Evolutionary conservation across 2,329 filamentous ascomycete species (phyloP), one percentile per base, ranked within the genome.

Genomic region (Penicillium glabrum): DNA sequence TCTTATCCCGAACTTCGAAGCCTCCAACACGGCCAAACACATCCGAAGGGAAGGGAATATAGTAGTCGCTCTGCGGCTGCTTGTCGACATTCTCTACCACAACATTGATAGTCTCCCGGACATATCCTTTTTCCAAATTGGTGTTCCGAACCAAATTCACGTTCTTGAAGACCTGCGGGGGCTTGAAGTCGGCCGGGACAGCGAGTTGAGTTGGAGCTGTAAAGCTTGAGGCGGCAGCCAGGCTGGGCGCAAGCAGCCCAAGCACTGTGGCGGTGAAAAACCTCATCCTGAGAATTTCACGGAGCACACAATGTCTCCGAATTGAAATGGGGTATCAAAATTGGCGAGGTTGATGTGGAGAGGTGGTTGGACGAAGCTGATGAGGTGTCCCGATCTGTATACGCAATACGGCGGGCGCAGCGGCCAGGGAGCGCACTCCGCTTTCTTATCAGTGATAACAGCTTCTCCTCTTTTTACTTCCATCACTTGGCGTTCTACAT

Each of bases 91-190:
- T 99, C 80, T 97, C 89, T 61, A 99, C 86, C 51, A 96, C 82
- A n/a, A 96, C 88, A 77, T 98, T 97, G 82, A 97, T 86, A 14
- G 88, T 89, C 77, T 98, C 93, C 72, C 92, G 88, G 54, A 88
- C 87, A 70, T 95, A 98, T 65, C 87, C 90, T 82, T 97, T 98
- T 77, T 98, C 93, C 57, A 97, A 78, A 65, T 96, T 96, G 71
- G 96, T 88, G 62, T 89, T 88, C 69, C 95, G 90, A 51, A 98
- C 89, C 29, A 98, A 78, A 74, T 99, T 98, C 76, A 83, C 84
- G 77, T 99, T 97, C 79, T 93, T 91, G 81, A 96, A 99, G 65
- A 93, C 90, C 73, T 91, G 90, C 14, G 93, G 89, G 53, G 93
- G 92, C 75, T 85, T 89, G 80, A 97, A 96, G 60, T 75, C 70